Evolutionary conservation across 2,329 filamentous ascomycete genomes (phyloP).

Genomic region (Diplodia corticola): DNA sequence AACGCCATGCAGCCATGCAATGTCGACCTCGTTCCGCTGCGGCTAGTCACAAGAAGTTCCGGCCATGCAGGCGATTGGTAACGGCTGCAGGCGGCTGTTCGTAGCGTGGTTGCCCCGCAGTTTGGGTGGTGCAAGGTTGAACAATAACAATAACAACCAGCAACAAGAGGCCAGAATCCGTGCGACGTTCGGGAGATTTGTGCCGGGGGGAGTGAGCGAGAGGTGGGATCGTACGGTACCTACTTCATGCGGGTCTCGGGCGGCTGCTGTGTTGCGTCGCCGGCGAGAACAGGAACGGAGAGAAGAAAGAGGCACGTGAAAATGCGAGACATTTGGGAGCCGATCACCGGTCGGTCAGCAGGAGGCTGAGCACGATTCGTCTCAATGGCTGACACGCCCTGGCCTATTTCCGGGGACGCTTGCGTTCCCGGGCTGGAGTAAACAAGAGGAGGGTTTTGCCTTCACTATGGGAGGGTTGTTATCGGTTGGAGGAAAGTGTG

Average conservation of each 20-base stretch:
- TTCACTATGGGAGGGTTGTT: neutral
- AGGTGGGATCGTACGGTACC: slow-evolving; percentile 6
- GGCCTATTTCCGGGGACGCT: neutral
- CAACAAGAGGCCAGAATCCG: neutral
- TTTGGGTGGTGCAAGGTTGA: slow-evolving; percentile 9
- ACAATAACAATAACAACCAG: neutral
- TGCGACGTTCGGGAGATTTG: slow-evolving; percentile 11
- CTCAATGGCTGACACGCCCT: neutral
- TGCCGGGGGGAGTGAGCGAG: neutral
- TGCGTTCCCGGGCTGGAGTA: neutral
- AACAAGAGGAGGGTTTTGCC: neutral
- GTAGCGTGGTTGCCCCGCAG: neutral
- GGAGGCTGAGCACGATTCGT: neutral
- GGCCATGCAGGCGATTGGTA: neutral
- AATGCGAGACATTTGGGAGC: neutral
- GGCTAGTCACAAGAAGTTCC: neutral
- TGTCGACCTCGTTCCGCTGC: neutral
- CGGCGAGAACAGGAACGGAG: neutral
- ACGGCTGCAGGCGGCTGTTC: neutral
- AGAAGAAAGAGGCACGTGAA: neutral
- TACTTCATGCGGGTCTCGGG: neutral
- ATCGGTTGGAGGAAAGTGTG: neutral
- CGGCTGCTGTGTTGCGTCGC: neutral
- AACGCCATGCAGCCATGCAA: neutral
- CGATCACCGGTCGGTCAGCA: neutral